Evolutionary conservation across 192 early-diverging fungal genomes (phyloP), one percentile per base, ranked within the genome.

Genomic region (Entophlyctis helioformis): DNA sequence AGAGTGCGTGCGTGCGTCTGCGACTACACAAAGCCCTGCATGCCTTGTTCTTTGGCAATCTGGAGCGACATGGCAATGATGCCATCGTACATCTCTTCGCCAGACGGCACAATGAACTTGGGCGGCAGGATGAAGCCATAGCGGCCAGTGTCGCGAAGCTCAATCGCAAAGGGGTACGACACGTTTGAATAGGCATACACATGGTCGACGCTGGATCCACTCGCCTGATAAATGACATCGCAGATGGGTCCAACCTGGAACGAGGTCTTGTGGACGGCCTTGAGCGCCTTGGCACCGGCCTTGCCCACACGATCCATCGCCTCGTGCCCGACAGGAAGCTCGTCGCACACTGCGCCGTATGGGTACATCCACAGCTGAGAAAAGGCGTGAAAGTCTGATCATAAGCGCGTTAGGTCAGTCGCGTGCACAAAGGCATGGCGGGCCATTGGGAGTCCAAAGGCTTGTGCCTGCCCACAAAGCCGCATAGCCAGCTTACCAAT

Each of bases 361-460:
- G 79, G 76, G 35, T 55, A 63, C 79, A 81, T 79, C 72, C 72
- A 80, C 8, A 81, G 53, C 46, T 78, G 75, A 13, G 60, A 58
- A 31, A 63, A 81, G 6, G 78, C 57, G 47, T 77, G 74, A 40
- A 76, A 77, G 39, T 80, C 39, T 40, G 39, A 11, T 44, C 9
- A 2, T 11, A 6, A 27, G 35, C 24, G 15, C 11, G 29, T 31
- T 4, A 31, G 29, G 4, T 31, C 29, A 31, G 29, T 31, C 29
- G 29, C 29, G 11, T 31, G 29, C 6, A 8, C 5, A 40, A 10
- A 40, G 11, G 10, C 5, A 40, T 40, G 20, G 20, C 4, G 5
- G n/a, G n/a, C n/a, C n/a, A n/a, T n/a, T n/a, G n/a, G n/a, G n/a
- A n/a, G n/a, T n/a, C n/a, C n/a, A n/a, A n/a, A n/a, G n/a, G n/a